Conservation (phyloP, 768 basidiomycete genomes). For the Auriculariales sp. region DNA sequence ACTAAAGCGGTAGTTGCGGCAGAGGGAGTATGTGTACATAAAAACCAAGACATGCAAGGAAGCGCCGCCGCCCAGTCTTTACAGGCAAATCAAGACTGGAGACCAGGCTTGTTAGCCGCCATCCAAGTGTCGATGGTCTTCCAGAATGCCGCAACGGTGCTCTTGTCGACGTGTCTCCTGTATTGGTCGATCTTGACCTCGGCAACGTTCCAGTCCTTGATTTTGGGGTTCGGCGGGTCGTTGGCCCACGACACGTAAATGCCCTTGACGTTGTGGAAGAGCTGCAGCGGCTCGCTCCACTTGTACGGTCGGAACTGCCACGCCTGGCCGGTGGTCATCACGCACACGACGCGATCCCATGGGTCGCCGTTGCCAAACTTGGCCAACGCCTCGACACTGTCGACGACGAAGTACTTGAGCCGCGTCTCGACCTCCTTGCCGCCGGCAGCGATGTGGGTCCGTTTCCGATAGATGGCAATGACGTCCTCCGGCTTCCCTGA, state of each 20-base stretch:
- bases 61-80: too few relatives aligned
- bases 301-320: conserved; percentile 98
- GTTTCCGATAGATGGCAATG: conserved; percentile 74
- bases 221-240: conserved; percentile 75
- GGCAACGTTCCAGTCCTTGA: conserved; percentile 95
- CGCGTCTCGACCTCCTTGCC: conserved; percentile 40
- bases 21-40: too few relatives aligned
- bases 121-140: conserved; percentile 82
- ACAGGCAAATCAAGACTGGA: conserved; percentile 25
- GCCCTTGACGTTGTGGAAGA: conserved; percentile 96
- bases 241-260: conserved; percentile 91
- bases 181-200: conserved; percentile 79
- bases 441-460: conserved; percentile 52
- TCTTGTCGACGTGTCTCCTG: conserved; percentile 85
- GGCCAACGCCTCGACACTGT: conserved; percentile 79
- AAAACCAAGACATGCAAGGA: too few relatives aligned
- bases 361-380: conserved; percentile 90
- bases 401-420: conserved; percentile 69
- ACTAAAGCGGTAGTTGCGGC: too few relatives aligned
- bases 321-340: conserved; percentile 94
- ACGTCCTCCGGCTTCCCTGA: conserved; percentile 68
- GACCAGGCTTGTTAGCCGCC: conserved; percentile 60
- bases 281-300: conserved; percentile 82
- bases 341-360: conserved; percentile 95
- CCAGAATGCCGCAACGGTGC: conserved; percentile 94